phyloP scores from a whole-genome alignment of 768 basidiomycete genomes.

The Calocybe cyanea region DNA sequence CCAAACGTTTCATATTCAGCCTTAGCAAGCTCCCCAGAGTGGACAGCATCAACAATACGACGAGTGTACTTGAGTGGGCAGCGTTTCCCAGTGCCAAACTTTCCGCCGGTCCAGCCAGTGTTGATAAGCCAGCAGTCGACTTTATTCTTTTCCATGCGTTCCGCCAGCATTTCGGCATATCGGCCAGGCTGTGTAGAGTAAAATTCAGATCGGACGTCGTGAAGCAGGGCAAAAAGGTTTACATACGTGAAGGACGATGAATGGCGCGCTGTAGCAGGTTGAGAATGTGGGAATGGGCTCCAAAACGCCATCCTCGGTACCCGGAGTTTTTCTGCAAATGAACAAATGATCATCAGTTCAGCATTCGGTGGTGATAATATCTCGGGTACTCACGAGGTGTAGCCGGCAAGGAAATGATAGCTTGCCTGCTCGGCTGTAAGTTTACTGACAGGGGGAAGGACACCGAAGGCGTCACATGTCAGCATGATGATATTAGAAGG shows the following conservation, averaged over 20 bases:
- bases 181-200: slow-evolving; percentile 63
- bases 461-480: slow-evolving; percentile 97
- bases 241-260: slow-evolving; percentile 92
- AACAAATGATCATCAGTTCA: slow-evolving; percentile 16
- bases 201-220: not conserved
- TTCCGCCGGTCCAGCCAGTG: slow-evolving; percentile 96
- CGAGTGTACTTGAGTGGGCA: slow-evolving; percentile 97
- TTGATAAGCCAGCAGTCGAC: slow-evolving; percentile 99
- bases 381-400: slow-evolving; percentile 67
- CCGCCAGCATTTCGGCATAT: slow-evolving; percentile 96
- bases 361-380: not conserved
- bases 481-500: slow-evolving; percentile 96
- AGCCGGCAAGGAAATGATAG: slow-evolving; percentile 97
- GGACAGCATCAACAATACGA: slow-evolving; percentile 94
- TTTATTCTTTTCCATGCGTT: slow-evolving; percentile 84
- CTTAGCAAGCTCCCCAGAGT: slow-evolving; percentile 85
- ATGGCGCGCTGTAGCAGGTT: slow-evolving; percentile 98
- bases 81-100: slow-evolving; percentile 87
- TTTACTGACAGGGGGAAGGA: slow-evolving; percentile 92
- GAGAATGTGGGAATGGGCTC: slow-evolving; percentile 99
- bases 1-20: slow-evolving; percentile 84
- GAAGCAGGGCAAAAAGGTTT: not conserved
- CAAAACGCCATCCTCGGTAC: slow-evolving; percentile 95
- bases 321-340: slow-evolving; percentile 81
- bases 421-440: slow-evolving; percentile 92